Base-by-base conservation (phyloP, 352 stramenopile species). In the Globisporangium perplexum region DNA sequence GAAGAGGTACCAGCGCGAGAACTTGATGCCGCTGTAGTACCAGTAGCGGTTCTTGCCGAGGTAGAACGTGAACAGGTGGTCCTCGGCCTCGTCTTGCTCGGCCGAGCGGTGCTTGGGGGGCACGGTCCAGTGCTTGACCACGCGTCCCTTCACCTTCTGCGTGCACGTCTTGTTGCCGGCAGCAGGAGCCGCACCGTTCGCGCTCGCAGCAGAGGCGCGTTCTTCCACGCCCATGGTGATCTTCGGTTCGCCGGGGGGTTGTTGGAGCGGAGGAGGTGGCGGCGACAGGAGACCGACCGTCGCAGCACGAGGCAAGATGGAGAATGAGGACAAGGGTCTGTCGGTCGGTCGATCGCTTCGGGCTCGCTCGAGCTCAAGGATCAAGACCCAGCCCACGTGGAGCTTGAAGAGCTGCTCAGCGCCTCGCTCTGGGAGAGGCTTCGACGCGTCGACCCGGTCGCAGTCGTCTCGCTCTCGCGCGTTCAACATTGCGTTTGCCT, bases 1-100 rank as follows among this genome's bases (percentile, higher is more conserved):
- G 61, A 88, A 88, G 52, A 87, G 63, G 46, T 78, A 77, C 77
- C 74, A 88, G 48, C 72, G 71, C 42, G 67, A 80, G 58, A 88
- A 88, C 39, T 66, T 64, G 55, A 88, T 44, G 48, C 50, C 67
- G 17, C 58, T 52, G 11, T 71, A 22, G 48, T 61, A 69, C 47
- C 72, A 72, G 59, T 83, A 86, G 30, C 69, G 65, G 60, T 76
- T 68, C 26, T 79, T 77, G 59, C 70, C 71, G 3, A 79, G 30
- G 57, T 74, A 87, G 24, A 70, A 60, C 39, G 71, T 80, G 23
- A 87, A 33, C 23, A 85, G 67, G 58, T 77, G 77, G 23, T 71
- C 57, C 45, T 86, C 74, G 24, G 74, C 74, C 14, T 73, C 72
- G 39, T 83, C 71, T 36, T 88, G 72, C 44, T 78, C 68, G 3